Conservation (phyloP, 1,139 yeast species). For the Pichia sp. region DNA sequence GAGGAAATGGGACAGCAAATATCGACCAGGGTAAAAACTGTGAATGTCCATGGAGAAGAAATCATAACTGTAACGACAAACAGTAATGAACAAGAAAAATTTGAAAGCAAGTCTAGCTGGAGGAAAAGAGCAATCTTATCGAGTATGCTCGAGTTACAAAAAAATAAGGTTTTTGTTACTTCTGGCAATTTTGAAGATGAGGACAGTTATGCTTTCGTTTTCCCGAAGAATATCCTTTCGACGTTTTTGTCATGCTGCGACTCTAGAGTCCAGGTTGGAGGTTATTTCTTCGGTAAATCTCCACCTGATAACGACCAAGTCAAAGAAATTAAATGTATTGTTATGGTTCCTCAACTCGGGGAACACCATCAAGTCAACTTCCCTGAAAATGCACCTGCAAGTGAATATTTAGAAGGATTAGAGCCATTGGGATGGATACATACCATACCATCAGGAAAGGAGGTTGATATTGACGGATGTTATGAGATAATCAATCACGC, state of each 20-base stretch:
- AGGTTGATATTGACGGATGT: conserved; percentile 49
- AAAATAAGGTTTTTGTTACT: conserved; percentile 73
- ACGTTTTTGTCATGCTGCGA: conserved; percentile 82
- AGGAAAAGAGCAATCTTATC: conserved; percentile 80
- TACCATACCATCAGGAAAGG: conserved; percentile 63
- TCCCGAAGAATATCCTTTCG: conserved; percentile 78
- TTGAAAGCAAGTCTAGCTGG: conserved; percentile 89
- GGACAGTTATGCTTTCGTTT: conserved; percentile 59
- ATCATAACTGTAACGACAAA: conserved; percentile 92
- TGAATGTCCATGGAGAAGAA: conserved; percentile 94
- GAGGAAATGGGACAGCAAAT: conserved; percentile 45
- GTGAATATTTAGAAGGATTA: conserved; percentile 39
- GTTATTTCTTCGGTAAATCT: conserved; percentile 69
- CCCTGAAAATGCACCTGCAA: conserved; percentile 44
- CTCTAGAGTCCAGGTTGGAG: conserved; percentile 78
- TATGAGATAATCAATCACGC: conserved; percentile 66
- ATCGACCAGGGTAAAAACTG: conserved; percentile 79
- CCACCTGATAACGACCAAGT: conserved; percentile 67
- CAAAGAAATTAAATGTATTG: conserved; percentile 74
- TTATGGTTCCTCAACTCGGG: conserved; percentile 86
- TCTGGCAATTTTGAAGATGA: conserved; percentile 54
- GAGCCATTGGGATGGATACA: conserved; percentile 80
- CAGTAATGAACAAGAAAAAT: conserved; percentile 78
- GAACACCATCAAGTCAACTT: conserved; percentile 61
- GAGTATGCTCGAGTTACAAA: conserved; percentile 64